phyloP scores from a whole-genome alignment of 2,329 filamentous ascomycete genomes.

The Microsporum audouinii region DNA sequence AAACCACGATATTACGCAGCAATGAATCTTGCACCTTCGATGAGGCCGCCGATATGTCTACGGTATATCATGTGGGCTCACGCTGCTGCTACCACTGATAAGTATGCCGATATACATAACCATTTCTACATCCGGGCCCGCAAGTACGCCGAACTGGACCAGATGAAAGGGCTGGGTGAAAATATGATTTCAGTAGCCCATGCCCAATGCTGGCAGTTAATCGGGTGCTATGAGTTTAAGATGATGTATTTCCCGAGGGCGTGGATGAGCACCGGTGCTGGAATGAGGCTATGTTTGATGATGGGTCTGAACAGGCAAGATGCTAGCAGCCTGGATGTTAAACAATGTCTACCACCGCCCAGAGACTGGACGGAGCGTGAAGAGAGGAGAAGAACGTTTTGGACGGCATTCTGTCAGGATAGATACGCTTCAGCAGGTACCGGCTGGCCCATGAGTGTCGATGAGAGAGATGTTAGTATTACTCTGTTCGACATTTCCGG shows the following conservation, averaged over 20 bases:
- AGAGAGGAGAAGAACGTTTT: constrained; percentile 83
- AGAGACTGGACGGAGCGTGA: constrained; percentile 91
- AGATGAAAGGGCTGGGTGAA: constrained; percentile 86
- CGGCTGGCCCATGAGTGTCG: constrained; percentile 90
- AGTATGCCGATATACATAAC: constrained; percentile 66
- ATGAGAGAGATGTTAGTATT: constrained; percentile 63
- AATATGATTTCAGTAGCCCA: constrained; percentile 75
- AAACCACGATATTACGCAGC: constrained; percentile 75
- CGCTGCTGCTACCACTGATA: constrained; percentile 74
- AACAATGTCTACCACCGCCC: constrained; percentile 75
- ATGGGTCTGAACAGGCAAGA: constrained; percentile 84
- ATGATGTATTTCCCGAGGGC: constrained; percentile 95
- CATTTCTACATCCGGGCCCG: constrained; percentile 82
- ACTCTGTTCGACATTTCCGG: not conserved
- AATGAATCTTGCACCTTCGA: constrained; percentile 76
- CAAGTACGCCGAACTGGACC: constrained; percentile 82
- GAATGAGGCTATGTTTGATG: constrained; percentile 76
- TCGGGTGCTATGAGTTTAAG: constrained; percentile 84
- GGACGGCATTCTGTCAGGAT: constrained; percentile 85
- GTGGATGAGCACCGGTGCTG: constrained; percentile 82
- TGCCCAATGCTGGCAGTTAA: constrained; percentile 70
- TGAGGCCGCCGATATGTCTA: constrained; percentile 75
- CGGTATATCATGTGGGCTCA: constrained; percentile 95
- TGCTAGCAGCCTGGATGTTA: constrained; percentile 71
- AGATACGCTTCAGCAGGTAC: constrained; percentile 92